Percentiles rank a stretch among this genome's conserved stretches.
Evolutionary conservation across 2,329 filamentous ascomycete species (phyloP).

Genomic region (Scedosporium minutisporum): DNA sequence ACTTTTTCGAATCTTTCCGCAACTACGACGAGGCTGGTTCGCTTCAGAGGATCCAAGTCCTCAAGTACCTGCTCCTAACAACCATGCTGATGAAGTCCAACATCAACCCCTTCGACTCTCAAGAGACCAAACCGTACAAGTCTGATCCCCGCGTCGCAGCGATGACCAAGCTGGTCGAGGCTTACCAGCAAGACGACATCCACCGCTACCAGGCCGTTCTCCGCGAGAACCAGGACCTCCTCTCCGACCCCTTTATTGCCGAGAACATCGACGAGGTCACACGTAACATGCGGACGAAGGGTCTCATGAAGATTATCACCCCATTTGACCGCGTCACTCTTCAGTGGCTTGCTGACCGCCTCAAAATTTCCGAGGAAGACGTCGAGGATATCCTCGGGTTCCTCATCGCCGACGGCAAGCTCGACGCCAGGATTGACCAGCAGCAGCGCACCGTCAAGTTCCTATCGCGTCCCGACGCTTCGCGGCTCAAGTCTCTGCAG

Average conservation of each 20-base stretch:
- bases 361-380: slow-evolving; percentile 76
- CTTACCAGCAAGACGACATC: slow-evolving; percentile 92
- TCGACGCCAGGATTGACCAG: slow-evolving; percentile 84
- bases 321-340: slow-evolving; percentile 91
- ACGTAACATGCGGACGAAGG: slow-evolving; percentile 95
- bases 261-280: slow-evolving; percentile 99
- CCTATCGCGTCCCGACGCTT: slow-evolving; percentile 60
- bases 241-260: slow-evolving; percentile 89
- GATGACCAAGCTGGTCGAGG: slow-evolving; percentile 95
- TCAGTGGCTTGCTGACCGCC: slow-evolving; percentile 75
- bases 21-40: slow-evolving; percentile 98
- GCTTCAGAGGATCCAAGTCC: slow-evolving; percentile 88
- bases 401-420: slow-evolving; percentile 81
- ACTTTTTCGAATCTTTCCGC: slow-evolving; percentile 97
- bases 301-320: slow-evolving; percentile 82
- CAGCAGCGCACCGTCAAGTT: slow-evolving; percentile 76
- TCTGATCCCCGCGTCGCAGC: slow-evolving; percentile 89
- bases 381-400: slow-evolving; percentile 94
- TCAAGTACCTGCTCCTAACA: slow-evolving; percentile 92
- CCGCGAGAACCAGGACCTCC: slow-evolving; percentile 76
- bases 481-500: slow-evolving; percentile 63
- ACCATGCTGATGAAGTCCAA: slow-evolving; percentile 98
- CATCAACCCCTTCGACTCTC: slow-evolving; percentile 98
- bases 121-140: slow-evolving; percentile 97
- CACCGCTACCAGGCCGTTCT: slow-evolving; percentile 83